Percentiles rank a stretch among this genome's conserved stretches.
Evolutionary conservation across 106 monocot species (phyloP).

Genomic region (Amphibolis antarctica): DNA sequence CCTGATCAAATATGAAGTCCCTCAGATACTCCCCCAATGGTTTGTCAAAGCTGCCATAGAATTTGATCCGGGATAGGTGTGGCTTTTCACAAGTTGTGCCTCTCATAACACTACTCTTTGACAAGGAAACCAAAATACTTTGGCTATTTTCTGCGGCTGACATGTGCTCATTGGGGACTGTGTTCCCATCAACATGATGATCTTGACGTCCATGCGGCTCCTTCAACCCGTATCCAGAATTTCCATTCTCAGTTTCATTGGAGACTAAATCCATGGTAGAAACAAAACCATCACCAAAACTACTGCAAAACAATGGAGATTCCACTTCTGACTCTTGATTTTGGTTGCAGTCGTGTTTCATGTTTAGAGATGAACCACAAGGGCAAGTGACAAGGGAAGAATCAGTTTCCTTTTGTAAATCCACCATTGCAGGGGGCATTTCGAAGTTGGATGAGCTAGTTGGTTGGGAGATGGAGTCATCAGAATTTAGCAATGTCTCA

Average conservation of each 20-base stretch:
- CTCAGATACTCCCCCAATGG: constrained; percentile 76
- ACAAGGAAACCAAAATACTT: constrained; percentile 90
- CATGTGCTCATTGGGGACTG: constrained; percentile 23
- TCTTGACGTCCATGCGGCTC: constrained; percentile 7
- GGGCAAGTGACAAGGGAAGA: neutral
- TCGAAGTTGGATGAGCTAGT: constrained; percentile 7
- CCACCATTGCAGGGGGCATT: neutral
- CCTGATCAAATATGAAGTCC: constrained; percentile 92
- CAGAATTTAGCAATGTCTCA: constrained; percentile 5
- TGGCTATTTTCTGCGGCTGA: constrained; percentile 46
- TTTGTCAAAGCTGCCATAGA: constrained; percentile 89
- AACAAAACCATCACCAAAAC: neutral
- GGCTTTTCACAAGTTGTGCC: constrained; percentile 60
- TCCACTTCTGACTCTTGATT: constrained; percentile 4
- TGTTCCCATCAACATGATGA: constrained; percentile 9
- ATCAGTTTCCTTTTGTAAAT: constrained; percentile 5
- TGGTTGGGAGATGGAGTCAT: constrained; percentile 2
- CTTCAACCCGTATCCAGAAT: neutral
- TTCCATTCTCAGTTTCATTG: neutral
- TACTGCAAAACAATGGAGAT: neutral
- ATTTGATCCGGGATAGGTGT: constrained; percentile 76
- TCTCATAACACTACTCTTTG: constrained; percentile 51
- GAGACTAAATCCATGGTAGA: neutral
- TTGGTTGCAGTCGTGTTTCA: neutral
- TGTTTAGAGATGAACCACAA: constrained; percentile 7